Conservation (phyloP, 1,284 basidiomycete species). For the Moniliella sp. region DNA sequence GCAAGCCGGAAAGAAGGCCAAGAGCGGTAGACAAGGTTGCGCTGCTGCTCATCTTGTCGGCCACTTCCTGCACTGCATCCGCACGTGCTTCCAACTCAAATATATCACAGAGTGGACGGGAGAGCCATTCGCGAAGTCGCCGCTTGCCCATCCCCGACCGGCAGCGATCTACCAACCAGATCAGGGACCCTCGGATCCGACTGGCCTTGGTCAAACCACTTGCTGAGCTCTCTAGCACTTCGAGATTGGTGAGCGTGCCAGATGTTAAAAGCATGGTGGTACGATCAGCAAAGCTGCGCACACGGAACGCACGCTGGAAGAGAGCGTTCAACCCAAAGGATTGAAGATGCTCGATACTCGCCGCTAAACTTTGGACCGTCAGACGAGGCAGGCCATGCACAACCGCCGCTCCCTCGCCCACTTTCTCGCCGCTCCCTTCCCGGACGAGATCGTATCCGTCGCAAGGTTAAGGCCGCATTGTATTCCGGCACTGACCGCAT, state of each 20-base stretch:
- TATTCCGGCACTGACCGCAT: neutral
- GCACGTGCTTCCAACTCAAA: slow-evolving; percentile 47
- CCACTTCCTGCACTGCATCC: slow-evolving; percentile 65
- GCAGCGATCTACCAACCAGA: slow-evolving; percentile 63
- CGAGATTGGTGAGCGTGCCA: slow-evolving; percentile 64
- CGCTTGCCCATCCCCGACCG: slow-evolving; percentile 70
- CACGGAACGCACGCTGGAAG: slow-evolving; percentile 38
- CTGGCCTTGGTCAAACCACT: slow-evolving; percentile 55
- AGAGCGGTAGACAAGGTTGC: slow-evolving; percentile 45
- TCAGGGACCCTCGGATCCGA: slow-evolving; percentile 61
- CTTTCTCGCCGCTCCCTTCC: neutral
- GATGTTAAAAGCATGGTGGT: slow-evolving; percentile 70
- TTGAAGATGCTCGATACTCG: neutral
- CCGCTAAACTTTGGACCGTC: neutral
- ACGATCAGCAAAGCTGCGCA: slow-evolving; percentile 46
- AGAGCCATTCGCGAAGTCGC: slow-evolving; percentile 63
- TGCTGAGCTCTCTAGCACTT: slow-evolving; percentile 30
- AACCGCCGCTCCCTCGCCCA: neutral
- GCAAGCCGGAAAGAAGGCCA: slow-evolving; percentile 42
- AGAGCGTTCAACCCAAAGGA: neutral
- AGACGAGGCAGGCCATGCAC: neutral
- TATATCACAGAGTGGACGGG: slow-evolving; percentile 57
- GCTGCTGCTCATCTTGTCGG: slow-evolving; percentile 37
- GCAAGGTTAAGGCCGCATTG: neutral
- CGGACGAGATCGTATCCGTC: neutral